Evolutionary conservation across 2,329 filamentous ascomycete genomes (phyloP).

Genomic region (Aspergillus texensis): DNA sequence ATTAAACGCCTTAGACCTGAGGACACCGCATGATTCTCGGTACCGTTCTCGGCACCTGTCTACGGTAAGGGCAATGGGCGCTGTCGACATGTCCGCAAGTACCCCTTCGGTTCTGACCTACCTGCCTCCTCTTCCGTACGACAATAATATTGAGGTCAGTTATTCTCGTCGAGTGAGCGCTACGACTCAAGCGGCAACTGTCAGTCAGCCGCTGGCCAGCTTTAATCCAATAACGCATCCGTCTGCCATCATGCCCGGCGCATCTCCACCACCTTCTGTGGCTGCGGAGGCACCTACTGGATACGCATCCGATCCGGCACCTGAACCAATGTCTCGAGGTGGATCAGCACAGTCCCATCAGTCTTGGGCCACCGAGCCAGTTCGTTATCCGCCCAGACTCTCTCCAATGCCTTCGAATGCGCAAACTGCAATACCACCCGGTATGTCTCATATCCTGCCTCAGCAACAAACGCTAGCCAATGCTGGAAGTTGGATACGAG

Average conservation of each 20-base stretch:
- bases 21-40: slow-evolving; percentile 29
- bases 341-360: slow-evolving; percentile 37
- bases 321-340: slow-evolving; percentile 38
- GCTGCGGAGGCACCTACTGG: slow-evolving; percentile 18
- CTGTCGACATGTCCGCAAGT: slow-evolving; percentile 30
- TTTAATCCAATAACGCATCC: slow-evolving; percentile 28
- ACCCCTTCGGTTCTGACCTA: slow-evolving; percentile 29
- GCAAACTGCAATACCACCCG: slow-evolving; percentile 14
- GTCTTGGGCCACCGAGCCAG: slow-evolving; percentile 42
- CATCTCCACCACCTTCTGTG: slow-evolving; percentile 28
- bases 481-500: slow-evolving; percentile 26
- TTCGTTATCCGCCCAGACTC: slow-evolving; percentile 30
- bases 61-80: slow-evolving; percentile 15
- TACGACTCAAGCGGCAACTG: slow-evolving; percentile 15
- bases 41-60: slow-evolving; percentile 28
- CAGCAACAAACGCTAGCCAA: slow-evolving; percentile 24
- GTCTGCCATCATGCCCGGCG: slow-evolving; percentile 38
- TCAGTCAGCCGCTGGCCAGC: slow-evolving; percentile 14
- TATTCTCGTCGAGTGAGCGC: slow-evolving; percentile 24
- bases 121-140: slow-evolving; percentile 34
- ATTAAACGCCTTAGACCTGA: slow-evolving; percentile 23
- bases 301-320: slow-evolving; percentile 32
- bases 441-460: slow-evolving; percentile 15
- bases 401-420: slow-evolving; percentile 25
- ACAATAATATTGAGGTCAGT: slow-evolving; percentile 37